Conservation (phyloP, 805 yeast species). For the Pichia kluyveri region DNA sequence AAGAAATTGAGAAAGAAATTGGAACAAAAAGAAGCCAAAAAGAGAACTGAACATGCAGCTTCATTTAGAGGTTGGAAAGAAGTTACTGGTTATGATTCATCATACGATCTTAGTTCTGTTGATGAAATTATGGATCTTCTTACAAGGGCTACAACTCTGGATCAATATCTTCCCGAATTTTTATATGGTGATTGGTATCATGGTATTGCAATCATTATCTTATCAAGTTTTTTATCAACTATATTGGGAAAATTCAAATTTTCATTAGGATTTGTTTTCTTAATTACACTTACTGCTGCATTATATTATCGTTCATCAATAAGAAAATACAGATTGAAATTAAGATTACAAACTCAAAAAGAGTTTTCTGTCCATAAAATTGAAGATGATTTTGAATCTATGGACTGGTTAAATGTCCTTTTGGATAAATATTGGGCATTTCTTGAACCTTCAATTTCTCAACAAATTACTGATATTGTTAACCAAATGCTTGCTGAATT, state of each 20-base stretch:
- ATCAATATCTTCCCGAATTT: constrained; percentile 62
- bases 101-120: constrained; percentile 52
- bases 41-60: constrained; percentile 47
- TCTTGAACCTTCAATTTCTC: constrained; percentile 82
- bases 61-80: constrained; percentile 91
- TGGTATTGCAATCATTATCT: constrained; percentile 60
- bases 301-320: constrained; percentile 76
- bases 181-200: constrained; percentile 97
- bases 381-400: constrained; percentile 83
- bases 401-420: constrained; percentile 93
- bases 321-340: constrained; percentile 62
- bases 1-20: constrained; percentile 12
- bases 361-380: constrained; percentile 73
- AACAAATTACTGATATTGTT: constrained; percentile 75
- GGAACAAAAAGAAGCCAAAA: constrained; percentile 12
- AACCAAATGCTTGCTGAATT: constrained; percentile 76
- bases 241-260: constrained; percentile 67
- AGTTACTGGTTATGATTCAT: constrained; percentile 77
- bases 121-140: constrained; percentile 68
- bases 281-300: constrained; percentile 53
- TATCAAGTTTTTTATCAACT: constrained; percentile 70
- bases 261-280: constrained; percentile 72
- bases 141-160: constrained; percentile 64
- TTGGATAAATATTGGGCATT: constrained; percentile 87
- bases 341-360: constrained; percentile 77